Conservation (phyloP, 345 rosid genomes). For the Acer negundo region DNA sequence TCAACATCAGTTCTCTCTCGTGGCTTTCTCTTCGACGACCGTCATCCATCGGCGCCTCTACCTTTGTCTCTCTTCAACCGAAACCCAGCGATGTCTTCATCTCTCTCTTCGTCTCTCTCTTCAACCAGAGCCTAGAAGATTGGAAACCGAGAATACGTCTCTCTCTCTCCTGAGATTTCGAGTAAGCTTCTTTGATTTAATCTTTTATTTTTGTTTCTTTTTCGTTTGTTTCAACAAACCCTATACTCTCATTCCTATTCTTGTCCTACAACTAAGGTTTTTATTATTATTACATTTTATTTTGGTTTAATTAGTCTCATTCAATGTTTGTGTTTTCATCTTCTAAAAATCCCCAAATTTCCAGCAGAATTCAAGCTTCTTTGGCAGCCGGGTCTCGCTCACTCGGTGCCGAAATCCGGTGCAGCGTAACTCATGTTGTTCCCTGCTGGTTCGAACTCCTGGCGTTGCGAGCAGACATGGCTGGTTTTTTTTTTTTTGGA, state of each 20-base stretch:
- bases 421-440: conserved; percentile 27
- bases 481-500: conserved; percentile 24
- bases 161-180: too few species aligned
- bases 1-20: too few species aligned
- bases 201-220: too few species aligned
- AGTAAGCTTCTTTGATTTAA: too few species aligned
- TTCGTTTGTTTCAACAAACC: conserved; percentile 46
- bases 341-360: neutral
- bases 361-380: conserved; percentile 43
- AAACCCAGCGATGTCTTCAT: too few species aligned
- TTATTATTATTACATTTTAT: neutral
- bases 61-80: too few species aligned
- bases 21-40: too few species aligned
- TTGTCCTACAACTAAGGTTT: conserved; percentile 25
- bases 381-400: conserved; percentile 23
- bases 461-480: conserved; percentile 33
- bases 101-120: too few species aligned
- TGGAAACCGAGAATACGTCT: too few species aligned
- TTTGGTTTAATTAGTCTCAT: too few species aligned
- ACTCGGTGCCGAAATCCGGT: conserved; percentile 34
- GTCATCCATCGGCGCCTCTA: too few species aligned
- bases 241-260: conserved; percentile 41
- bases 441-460: conserved; percentile 29
- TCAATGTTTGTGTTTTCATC: neutral
- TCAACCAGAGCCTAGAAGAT: too few species aligned